Evolutionary conservation across 306 rosid species (phyloP).

Genomic region (Biancaea sappan): DNA sequence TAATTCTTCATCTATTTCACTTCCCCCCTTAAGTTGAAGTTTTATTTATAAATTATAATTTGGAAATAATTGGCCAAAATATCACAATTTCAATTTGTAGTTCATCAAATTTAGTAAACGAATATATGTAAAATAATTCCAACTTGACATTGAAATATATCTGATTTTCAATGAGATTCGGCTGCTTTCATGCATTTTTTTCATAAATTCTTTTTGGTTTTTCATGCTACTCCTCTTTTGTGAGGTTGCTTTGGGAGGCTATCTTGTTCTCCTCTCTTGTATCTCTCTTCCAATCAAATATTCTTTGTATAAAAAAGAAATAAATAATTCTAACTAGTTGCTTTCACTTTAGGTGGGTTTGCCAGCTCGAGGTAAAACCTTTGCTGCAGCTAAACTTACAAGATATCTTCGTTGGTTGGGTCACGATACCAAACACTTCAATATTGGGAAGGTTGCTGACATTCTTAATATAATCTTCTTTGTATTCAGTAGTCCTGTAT

Average conservation of each 20-base stretch:
- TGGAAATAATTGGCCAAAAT: slow-evolving; percentile 8
- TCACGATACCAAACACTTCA: slow-evolving; percentile 98
- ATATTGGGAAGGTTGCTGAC: slow-evolving; percentile 91
- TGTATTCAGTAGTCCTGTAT: slow-evolving; percentile 17
- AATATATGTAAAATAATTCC: background rate
- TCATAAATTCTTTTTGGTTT: too few species aligned
- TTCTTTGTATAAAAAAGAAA: background rate
- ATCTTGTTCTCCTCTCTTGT: background rate
- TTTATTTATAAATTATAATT: slow-evolving; percentile 27
- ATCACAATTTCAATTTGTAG: slow-evolving; percentile 18
- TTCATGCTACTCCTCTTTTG: background rate
- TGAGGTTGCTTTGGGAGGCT: background rate
- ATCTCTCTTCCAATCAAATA: background rate
- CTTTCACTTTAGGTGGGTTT: slow-evolving; percentile 77
- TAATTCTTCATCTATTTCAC: slow-evolving; percentile 8
- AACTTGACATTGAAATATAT: background rate
- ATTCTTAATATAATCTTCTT: slow-evolving; percentile 42
- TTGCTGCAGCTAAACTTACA: slow-evolving; percentile 93
- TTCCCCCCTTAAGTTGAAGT: slow-evolving; percentile 21
- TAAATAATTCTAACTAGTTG: slow-evolving; percentile 37
- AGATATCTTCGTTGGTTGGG: slow-evolving; percentile 99
- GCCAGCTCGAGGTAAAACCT: slow-evolving; percentile 99
- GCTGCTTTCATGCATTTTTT: background rate
- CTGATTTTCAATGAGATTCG: background rate
- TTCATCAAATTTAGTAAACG: slow-evolving; percentile 24